Evolutionary conservation across 129 eudicot genomes (phyloP), one percentile per base, ranked within the genome.

Genomic region (Lactuca sativa): DNA sequence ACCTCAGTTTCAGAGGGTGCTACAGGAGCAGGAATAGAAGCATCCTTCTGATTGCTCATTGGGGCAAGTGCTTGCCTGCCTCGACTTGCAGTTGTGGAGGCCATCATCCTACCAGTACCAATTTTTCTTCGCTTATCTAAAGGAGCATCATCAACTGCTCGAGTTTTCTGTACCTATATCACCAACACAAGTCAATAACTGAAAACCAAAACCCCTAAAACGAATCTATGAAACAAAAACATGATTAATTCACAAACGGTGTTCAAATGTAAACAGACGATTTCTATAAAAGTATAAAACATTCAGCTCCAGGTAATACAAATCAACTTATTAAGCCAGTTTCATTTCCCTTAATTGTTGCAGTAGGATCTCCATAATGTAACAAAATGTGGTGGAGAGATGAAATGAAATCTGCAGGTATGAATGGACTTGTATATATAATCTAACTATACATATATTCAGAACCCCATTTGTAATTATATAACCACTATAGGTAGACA

Each of bases 81-180:
- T 65, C 88, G 54, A 52, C 88, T 78, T 17, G 86, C 77, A 37
- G 79, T 38, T 6, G 89, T 81, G 10, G 87, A 56, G 8, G 82
- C 78, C 79, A 73, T 66, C 71, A 74, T 48, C 80, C 87, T 78
- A 34, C 77, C 86, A 11, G 58, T 33, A 7, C 81, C 81, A 37
- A 76, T 17, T 68, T 54, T 82, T 73, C 85, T 72, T 48, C 60
- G 40, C 37, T 60, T 76, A 40, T 76, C 80, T 16, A 38, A 7
- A 5, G 75, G 69, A 25, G 49, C 75, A 11, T 76, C 70, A 38
- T 69, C 75, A 52, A n/a, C 68, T 18, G 44, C 80, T 76, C 75
- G 63, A 41, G 54, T 69, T 69, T 63, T 69, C 75, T 69, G 64
- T 75, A 57, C 6, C 40, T 56, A 38, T 7, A 40, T 5, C 25